A percentile compares a stretch with the other conserved stretches of the same genome.
phyloP scores from a whole-genome alignment of 805 yeast species.

The Sugiyamaella marilandica region DNA sequence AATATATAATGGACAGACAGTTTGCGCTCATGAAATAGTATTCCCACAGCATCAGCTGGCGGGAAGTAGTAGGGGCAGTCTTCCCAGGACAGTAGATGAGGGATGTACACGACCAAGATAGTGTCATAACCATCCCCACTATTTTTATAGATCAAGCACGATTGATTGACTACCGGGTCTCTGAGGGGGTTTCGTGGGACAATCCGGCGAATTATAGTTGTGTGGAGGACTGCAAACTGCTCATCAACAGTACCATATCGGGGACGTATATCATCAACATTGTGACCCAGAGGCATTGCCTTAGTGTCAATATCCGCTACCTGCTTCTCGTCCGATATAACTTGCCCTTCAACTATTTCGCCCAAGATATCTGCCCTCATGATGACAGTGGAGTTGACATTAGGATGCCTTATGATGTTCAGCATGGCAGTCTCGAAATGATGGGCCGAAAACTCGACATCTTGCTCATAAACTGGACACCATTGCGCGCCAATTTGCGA shows the following conservation, averaged over 20 bases:
- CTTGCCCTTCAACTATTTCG: slow-evolving; percentile 16
- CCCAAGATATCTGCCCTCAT: slow-evolving; percentile 72
- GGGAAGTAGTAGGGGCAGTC: slow-evolving; percentile 90
- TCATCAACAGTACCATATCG: slow-evolving; percentile 11
- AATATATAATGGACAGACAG: slow-evolving; percentile 76
- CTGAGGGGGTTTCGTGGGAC: slow-evolving; percentile 90
- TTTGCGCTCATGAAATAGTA: slow-evolving; percentile 43
- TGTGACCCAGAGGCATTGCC: slow-evolving; percentile 28
- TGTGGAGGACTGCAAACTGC: slow-evolving; percentile 6
- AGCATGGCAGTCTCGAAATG: slow-evolving; percentile 76
- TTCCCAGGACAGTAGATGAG: slow-evolving; percentile 57
- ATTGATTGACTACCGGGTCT: slow-evolving; percentile 78
- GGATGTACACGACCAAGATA: slow-evolving; percentile 65
- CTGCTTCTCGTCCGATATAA: slow-evolving; percentile 11
- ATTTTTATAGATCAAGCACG: slow-evolving; percentile 52
- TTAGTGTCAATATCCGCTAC: slow-evolving; percentile 40
- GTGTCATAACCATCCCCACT: slow-evolving; percentile 17
- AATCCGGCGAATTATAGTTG: slow-evolving; percentile 67
- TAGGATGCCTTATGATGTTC: slow-evolving; percentile 75
- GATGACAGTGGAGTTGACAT: slow-evolving; percentile 86
- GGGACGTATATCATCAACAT: slow-evolving; percentile 20
- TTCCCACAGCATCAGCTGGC: slow-evolving; percentile 71
- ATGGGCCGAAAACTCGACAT: slow-evolving; percentile 41
- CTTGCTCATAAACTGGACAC: slow-evolving; percentile 52
- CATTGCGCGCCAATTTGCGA: slow-evolving; percentile 57